phyloP scores from a whole-genome alignment of 176 grass and related monocot species.

The Hyparrhenia diplandra region DNA sequence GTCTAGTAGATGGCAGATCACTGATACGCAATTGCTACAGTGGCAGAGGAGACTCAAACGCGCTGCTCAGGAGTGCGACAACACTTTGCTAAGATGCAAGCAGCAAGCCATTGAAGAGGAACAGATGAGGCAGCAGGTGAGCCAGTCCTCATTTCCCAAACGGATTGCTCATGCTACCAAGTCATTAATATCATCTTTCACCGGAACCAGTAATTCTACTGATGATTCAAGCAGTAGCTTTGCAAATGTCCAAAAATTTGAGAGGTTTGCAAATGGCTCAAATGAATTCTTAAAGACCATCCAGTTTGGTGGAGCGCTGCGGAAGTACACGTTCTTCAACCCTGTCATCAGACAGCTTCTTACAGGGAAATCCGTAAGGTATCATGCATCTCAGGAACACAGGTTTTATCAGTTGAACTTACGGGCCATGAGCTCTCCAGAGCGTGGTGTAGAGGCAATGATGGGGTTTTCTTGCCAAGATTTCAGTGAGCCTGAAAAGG shows the following conservation, averaged over 20 bases:
- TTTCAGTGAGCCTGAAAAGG: neutral
- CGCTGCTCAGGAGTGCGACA: neutral
- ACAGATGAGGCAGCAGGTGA: neutral
- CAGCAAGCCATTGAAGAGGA: neutral
- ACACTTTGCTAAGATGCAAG: neutral
- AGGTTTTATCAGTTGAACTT: neutral
- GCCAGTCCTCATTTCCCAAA: neutral
- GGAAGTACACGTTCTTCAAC: neutral
- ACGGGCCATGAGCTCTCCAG: neutral
- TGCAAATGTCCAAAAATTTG: neutral
- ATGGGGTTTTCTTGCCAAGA: neutral
- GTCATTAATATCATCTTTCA: neutral
- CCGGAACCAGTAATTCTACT: neutral
- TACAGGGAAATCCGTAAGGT: neutral
- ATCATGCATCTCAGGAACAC: neutral
- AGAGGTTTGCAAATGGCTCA: neutral
- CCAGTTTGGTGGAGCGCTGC: neutral
- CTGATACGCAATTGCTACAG: neutral
- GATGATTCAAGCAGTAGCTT: neutral
- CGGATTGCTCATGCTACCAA: neutral
- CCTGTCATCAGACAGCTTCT: slow-evolving; percentile 20
- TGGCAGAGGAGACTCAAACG: neutral
- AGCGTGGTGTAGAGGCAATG: slow-evolving; percentile 5
- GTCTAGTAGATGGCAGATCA: neutral
- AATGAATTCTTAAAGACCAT: slow-evolving; percentile 8